Base-by-base conservation (phyloP, 345 rosid species). In the Eucalyptus erythrocorys region DNA sequence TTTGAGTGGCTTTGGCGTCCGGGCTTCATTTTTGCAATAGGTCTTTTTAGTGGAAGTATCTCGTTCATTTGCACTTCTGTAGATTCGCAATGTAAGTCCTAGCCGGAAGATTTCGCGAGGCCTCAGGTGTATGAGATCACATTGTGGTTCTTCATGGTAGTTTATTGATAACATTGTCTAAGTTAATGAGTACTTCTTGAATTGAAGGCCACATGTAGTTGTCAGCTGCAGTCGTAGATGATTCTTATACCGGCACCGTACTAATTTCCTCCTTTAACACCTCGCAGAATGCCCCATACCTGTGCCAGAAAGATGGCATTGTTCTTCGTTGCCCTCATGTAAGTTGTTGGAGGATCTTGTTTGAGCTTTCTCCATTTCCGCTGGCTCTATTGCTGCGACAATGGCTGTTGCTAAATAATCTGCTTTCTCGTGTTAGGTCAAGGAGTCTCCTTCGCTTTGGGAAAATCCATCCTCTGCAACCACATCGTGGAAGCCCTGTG, bases 401-500 rank as follows among this genome's bases (percentile, higher is more conserved):
- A 68, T 55, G 26, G 21, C 22, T 21, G 40, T 91, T 49, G 89
- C 48, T 51, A 43, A 47, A 89, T 91, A 64, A 48, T 49, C 79
- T 85, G 66, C 88, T 64, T 91, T 19, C 26, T 76, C 7, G 2
- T 76, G 82, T 43, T 86, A 98, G 99, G 99, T 97, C 42, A 97
- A 97, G 90, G 99, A 98, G 91, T 86, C 96, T 68, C 91, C 99
- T 91, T 98, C 99, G 30, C 99, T 97, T 2, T 98, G 99, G 99
- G 95, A 95, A 91, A 98, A 98, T 93, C 99, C 99, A 61, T 89
- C 89, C 89, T 96, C 99, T 79, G 95, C 99, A 43, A 98, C 99
- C 85, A 97, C 98, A 85, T 98, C 99, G 76, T 98, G 99, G 99
- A 98, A 96, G 93, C 99, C 99, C 90, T 98, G 99, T 88, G 99